These are phyloP conservation scores for Pichia deserticola DNA, from an alignment of 805 yeast species.

Conservation along the genomic window DNA sequence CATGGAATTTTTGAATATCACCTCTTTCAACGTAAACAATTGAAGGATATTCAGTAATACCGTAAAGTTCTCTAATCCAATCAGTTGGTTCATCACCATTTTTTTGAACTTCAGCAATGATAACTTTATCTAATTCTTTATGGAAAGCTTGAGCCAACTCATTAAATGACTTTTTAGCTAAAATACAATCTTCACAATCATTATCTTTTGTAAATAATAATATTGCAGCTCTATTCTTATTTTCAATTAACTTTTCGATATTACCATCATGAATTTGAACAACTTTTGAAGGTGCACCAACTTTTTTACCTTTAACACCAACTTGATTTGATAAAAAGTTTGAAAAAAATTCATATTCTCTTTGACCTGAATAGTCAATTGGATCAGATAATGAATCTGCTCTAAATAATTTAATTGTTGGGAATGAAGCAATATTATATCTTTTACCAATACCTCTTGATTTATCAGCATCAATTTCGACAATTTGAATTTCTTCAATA, in stretches of 20 bases:
- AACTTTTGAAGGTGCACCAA: slow-evolving; percentile 17
- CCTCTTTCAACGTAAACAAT: slow-evolving; percentile 40
- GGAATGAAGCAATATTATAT: slow-evolving; percentile 55
- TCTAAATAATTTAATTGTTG: slow-evolving; percentile 52
- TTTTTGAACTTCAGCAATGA: slow-evolving; percentile 42
- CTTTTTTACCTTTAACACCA: slow-evolving; percentile 21
- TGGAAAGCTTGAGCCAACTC: slow-evolving; percentile 42
- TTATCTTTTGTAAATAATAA: slow-evolving; percentile 40
- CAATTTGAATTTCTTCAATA: slow-evolving; percentile 22
- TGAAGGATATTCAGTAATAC: slow-evolving; percentile 45
- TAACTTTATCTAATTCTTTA: slow-evolving; percentile 30
- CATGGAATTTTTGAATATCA: slow-evolving; percentile 29
- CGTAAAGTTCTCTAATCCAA: slow-evolving; percentile 34
- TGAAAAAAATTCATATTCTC: slow-evolving; percentile 44
- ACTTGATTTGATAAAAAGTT: slow-evolving; percentile 38
- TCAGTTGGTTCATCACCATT: slow-evolving; percentile 38
- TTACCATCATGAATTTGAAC: slow-evolving; percentile 23
- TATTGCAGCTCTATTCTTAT: slow-evolving; percentile 36
- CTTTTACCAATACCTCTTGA: slow-evolving; percentile 42
- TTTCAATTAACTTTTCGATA: slow-evolving; percentile 22
- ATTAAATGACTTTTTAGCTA: slow-evolving; percentile 44
- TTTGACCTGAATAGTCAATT: slow-evolving; percentile 46
- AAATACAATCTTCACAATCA: slow-evolving; percentile 46
- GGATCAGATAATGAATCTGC: slow-evolving; percentile 42
- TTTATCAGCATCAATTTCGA: slow-evolving; percentile 55